Evolutionary conservation across 2,329 filamentous ascomycete genomes (phyloP).

Genomic region (Pestalotiopsis sp.): DNA sequence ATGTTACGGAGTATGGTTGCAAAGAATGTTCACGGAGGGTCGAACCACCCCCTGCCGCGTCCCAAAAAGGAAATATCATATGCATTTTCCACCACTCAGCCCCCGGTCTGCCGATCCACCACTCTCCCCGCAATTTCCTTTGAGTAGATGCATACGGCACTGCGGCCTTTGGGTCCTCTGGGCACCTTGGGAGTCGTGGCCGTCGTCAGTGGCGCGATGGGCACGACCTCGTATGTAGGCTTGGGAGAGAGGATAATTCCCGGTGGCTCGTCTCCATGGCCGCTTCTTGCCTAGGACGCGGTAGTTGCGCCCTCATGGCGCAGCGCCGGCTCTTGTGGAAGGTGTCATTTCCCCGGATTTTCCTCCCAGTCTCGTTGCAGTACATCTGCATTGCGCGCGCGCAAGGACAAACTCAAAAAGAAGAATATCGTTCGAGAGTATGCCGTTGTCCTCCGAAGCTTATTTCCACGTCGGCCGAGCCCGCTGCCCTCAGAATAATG

Average conservation of each 20-base stretch:
- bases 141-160: constrained; percentile 1
- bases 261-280: neutral
- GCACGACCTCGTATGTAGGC: neutral
- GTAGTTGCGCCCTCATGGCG: neutral
- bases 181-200: neutral
- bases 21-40: constrained; percentile 4
- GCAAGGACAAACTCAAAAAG: neutral
- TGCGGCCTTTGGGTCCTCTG: neutral
- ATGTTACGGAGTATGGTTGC: neutral
- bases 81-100: constrained; percentile 14
- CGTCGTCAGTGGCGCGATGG: neutral
- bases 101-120: neutral
- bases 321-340: neutral
- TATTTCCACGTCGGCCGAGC: neutral
- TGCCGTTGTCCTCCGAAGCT: neutral
- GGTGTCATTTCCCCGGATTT: neutral
- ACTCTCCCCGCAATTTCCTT: constrained; percentile 12
- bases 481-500: neutral
- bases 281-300: neutral
- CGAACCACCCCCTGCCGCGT: neutral
- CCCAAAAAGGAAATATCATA: constrained; percentile 1
- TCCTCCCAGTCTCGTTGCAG: neutral
- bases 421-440: neutral
- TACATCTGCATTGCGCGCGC: neutral
- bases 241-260: neutral